Percentiles rank a stretch among this genome's conserved stretches.
Conservation (phyloP, 1,139 yeast species). For the Taphrina wiesneri region DNA sequence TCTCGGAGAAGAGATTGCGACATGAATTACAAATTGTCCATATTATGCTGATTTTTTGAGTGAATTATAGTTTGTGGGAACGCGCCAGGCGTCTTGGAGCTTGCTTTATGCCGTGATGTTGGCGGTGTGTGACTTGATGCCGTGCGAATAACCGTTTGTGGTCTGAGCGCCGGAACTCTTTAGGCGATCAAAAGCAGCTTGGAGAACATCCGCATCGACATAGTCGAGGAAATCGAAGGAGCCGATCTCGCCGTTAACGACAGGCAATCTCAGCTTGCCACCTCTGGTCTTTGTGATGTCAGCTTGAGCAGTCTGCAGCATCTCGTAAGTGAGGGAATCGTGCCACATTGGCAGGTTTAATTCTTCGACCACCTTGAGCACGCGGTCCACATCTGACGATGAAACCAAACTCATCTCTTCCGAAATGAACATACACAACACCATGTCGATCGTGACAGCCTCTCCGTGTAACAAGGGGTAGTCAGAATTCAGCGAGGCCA, state of each 20-base stretch:
- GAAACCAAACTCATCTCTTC: slow-evolving; percentile 23
- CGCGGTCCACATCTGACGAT: slow-evolving; percentile 21
- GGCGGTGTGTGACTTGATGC: slow-evolving; percentile 8
- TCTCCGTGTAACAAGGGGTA: slow-evolving; percentile 34
- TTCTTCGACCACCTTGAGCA: slow-evolving; percentile 26
- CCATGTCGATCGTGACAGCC: slow-evolving; percentile 33
- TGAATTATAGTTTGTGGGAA: not conserved
- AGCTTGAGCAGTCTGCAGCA: slow-evolving; percentile 16
- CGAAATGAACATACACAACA: slow-evolving; percentile 29
- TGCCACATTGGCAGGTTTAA: slow-evolving; percentile 29
- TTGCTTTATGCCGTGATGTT: not conserved
- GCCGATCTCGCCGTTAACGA: slow-evolving; percentile 26
- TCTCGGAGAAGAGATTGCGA: not conserved
- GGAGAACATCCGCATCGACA: slow-evolving; percentile 15
- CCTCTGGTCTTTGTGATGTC: slow-evolving; percentile 29
- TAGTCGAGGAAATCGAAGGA: slow-evolving; percentile 24
- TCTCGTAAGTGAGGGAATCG: slow-evolving; percentile 21
- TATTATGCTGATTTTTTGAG: not conserved
- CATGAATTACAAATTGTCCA: not conserved
- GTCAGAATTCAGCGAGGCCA: slow-evolving; percentile 27
- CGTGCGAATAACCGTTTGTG: slow-evolving; percentile 12
- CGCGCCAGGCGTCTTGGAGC: not conserved
- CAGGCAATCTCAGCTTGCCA: slow-evolving; percentile 29
- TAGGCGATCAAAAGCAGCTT: slow-evolving; percentile 20
- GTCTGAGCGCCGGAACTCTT: slow-evolving; percentile 11